Evolutionary conservation across 169 alveolate species (phyloP).

Genomic region (Plasmodium falciparum): DNA sequence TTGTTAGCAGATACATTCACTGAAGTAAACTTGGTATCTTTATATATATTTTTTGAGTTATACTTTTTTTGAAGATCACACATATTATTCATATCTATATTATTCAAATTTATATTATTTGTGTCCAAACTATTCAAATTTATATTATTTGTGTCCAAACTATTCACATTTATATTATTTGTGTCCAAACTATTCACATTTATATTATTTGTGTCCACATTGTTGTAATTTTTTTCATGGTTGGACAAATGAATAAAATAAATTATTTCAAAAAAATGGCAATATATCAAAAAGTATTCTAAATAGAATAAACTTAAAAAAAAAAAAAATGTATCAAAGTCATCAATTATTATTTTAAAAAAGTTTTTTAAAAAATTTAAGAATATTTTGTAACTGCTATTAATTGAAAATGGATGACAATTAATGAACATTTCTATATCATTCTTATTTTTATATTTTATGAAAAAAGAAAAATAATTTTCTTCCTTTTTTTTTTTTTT

Average conservation of each 20-base stretch:
- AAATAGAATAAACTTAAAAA: slow-evolving; percentile 30
- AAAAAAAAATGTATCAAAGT: slow-evolving; percentile 41
- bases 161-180: no score
- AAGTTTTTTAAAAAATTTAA: slow-evolving; percentile 36
- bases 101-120: no score
- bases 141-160: no score
- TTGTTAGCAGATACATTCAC: no score
- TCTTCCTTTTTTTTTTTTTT: slow-evolving; percentile 7
- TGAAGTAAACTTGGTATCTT: neutral
- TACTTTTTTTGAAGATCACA: neutral
- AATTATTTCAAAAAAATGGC: slow-evolving; percentile 61
- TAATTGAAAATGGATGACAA: slow-evolving; percentile 29
- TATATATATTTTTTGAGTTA: neutral
- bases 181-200: no score
- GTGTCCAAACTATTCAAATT: no score
- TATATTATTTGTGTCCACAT: slow-evolving; percentile 21
- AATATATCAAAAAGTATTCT: slow-evolving; percentile 31
- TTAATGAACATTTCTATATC: neutral
- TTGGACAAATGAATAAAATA: slow-evolving; percentile 20
- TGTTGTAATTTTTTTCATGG: neutral
- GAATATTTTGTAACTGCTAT: slow-evolving; percentile 28
- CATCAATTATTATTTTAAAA: slow-evolving; percentile 48
- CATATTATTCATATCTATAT: no score
- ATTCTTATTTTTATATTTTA: slow-evolving; percentile 32
- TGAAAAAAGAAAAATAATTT: slow-evolving; percentile 21